A percentile compares a stretch with the other conserved stretches of the same genome.
phyloP scores from a whole-genome alignment of 1,284 basidiomycete genomes.

The Papiliotrema laurentii region DNA sequence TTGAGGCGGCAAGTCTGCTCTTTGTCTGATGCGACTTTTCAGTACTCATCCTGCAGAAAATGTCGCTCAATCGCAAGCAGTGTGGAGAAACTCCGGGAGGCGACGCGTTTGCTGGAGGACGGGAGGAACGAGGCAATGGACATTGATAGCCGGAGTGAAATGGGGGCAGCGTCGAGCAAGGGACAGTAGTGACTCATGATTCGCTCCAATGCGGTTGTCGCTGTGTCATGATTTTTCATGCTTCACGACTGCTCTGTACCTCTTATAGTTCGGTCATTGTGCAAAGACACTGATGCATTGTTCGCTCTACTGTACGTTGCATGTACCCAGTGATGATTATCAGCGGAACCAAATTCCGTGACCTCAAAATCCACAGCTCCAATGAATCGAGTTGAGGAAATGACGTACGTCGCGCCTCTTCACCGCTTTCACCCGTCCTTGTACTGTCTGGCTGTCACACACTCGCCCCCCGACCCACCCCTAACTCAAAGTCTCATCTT shows the following conservation, averaged over 20 bases:
- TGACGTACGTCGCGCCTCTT: neutral
- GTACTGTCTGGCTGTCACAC: too few species aligned
- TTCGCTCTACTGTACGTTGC: too few species aligned
- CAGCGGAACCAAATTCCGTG: neutral
- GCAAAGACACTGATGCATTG: too few species aligned
- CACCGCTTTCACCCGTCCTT: neutral
- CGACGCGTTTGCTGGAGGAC: neutral
- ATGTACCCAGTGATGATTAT: too few species aligned
- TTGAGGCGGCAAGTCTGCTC: slow-evolving; percentile 23
- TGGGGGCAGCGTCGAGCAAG: neutral
- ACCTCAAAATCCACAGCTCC: neutral
- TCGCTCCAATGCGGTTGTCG: too few species aligned
- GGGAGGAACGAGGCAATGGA: neutral
- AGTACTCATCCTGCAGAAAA: neutral
- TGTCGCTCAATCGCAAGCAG: slow-evolving; percentile 1
- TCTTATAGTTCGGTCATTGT: too few species aligned
- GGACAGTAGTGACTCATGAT: neutral
- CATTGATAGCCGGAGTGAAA: neutral
- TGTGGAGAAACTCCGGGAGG: neutral
- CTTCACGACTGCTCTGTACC: too few species aligned
- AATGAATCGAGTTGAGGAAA: too few species aligned
- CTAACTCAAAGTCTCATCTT: neutral
- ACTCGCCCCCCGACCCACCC: neutral
- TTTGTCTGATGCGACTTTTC: neutral
- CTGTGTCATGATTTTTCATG: too few species aligned